These are phyloP conservation scores for Lavandula angustifolia DNA, from an alignment of 257 asterid species.

Conservation along the genomic window DNA sequence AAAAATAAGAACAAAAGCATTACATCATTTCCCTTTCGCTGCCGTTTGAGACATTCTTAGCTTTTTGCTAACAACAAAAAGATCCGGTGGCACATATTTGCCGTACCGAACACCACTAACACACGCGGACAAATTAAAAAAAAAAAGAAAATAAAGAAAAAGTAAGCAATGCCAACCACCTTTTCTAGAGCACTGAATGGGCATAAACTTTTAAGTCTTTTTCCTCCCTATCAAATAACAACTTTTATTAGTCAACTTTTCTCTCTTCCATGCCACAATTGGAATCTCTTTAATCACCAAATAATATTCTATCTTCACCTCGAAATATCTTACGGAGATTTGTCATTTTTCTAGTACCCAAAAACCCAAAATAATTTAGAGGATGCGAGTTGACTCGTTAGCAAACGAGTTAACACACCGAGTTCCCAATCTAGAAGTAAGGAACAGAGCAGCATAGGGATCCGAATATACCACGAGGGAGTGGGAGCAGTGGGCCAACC, in stretches of 20 bases:
- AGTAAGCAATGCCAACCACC: slow-evolving; percentile 35
- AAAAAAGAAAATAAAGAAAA: slow-evolving; percentile 6
- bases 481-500: slow-evolving; percentile 32
- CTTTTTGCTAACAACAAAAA: slow-evolving; percentile 36
- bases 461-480: slow-evolving; percentile 38
- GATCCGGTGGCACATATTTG: slow-evolving; percentile 38
- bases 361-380: slow-evolving; percentile 1
- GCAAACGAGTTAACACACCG: slow-evolving; percentile 24
- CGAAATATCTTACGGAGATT: slow-evolving; percentile 1
- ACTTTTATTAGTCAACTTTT: background rate
- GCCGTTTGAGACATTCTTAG: slow-evolving; percentile 33
- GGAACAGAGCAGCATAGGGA: slow-evolving; percentile 36
- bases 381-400: slow-evolving; percentile 23
- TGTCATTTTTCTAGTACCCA: background rate
- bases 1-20: slow-evolving; percentile 22
- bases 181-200: slow-evolving; percentile 33
- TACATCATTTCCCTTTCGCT: slow-evolving; percentile 33
- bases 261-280: slow-evolving; percentile 20
- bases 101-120: slow-evolving; percentile 48
- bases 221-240: slow-evolving; percentile 5
- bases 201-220: slow-evolving; percentile 24
- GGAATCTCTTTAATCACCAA: slow-evolving; percentile 13
- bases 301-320: slow-evolving; percentile 1
- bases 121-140: slow-evolving; percentile 28
- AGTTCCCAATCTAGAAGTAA: slow-evolving; percentile 4